phyloP scores from a whole-genome alignment of 2,329 filamentous ascomycete species.

The Scleromitrula shiraiana region DNA sequence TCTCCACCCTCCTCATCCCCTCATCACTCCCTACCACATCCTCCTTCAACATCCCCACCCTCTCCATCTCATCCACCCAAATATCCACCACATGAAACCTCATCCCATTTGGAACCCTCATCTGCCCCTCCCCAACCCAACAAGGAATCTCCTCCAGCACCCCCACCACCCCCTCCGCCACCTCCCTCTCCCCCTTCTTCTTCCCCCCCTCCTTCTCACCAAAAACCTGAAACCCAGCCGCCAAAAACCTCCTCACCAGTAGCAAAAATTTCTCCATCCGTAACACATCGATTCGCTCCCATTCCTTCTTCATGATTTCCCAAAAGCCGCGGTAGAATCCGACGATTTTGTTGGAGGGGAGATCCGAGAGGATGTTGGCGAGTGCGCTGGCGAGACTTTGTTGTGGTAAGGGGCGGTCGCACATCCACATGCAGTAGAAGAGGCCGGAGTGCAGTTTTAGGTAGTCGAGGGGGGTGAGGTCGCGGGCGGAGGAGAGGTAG shows the following conservation, averaged over 20 bases:
- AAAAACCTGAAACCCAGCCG: slow-evolving; percentile 53
- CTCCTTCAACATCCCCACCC: slow-evolving; percentile 46
- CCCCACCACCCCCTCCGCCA: slow-evolving; percentile 34
- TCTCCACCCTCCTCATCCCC: slow-evolving; percentile 30
- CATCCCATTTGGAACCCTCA: slow-evolving; percentile 67
- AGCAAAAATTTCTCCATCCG: slow-evolving; percentile 91
- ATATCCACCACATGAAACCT: slow-evolving; percentile 83
- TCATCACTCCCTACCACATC: slow-evolving; percentile 30
- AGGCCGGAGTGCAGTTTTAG: slow-evolving; percentile 92
- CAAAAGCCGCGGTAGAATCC: slow-evolving; percentile 58
- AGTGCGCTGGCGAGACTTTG: slow-evolving; percentile 75
- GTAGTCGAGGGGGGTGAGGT: slow-evolving; percentile 61
- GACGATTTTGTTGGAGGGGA: slow-evolving; percentile 40
- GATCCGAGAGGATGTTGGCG: slow-evolving; percentile 55
- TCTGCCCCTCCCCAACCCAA: background rate
- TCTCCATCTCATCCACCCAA: slow-evolving; percentile 84
- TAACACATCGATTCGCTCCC: slow-evolving; percentile 62
- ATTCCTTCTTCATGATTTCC: slow-evolving; percentile 61
- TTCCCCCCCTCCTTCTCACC: slow-evolving; percentile 29
- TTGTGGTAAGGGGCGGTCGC: slow-evolving; percentile 80
- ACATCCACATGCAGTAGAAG: slow-evolving; percentile 92
- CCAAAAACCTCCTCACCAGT: slow-evolving; percentile 71
- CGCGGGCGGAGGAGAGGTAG: slow-evolving; percentile 56
- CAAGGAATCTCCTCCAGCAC: slow-evolving; percentile 39
- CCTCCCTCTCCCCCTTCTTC: slow-evolving; percentile 25